Base-by-base conservation (phyloP, 352 stramenopile genomes). In the Phytophthora melonis region DNA sequence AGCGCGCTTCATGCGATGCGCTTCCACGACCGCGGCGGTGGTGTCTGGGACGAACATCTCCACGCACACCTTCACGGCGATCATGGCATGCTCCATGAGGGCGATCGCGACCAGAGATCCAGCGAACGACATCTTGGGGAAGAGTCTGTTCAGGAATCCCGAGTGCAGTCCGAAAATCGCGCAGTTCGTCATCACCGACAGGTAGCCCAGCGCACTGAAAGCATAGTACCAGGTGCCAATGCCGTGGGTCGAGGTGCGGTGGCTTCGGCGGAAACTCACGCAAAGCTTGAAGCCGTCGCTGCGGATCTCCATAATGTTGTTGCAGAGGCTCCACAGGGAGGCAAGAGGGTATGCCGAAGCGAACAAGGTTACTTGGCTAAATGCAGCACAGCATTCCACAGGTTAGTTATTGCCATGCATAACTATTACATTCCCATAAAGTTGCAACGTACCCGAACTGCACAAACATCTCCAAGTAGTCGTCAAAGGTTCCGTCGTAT, bases 201-300 rank as follows among this genome's bases (percentile, higher is more conserved):
- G 66, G 77, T 97, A 98, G 14, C 94, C 92, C 7, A 99, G 89
- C 16, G 86, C 81, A 71, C 92, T 93, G 63, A 99, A 93, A 16
- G 96, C 87, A 61, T 90, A 88, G 59, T 94, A 93, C 96, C 96
- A 99, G 39, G 95, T 97, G 53, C 96, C 95, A 66, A 99, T 98
- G 61, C 93, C 92, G 43, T 95, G 62, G 1, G 82, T 85, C 19
- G 77, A 81, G 43, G 78, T 77, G 56, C 91, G 86, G 25, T 88
- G 83, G 25, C 83, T 89, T 62, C 94, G 90, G 6, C 89, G 88
- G 75, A 88, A 93, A 56, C 88, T 93, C 36, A 94, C 79, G 49
- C 91, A 93, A 56, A 99, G 84, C 75, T 99, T 99, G 79, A 98
- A 99, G 8, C 89, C 97, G 75, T 99, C 95, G 41, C 97, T 95